phyloP scores from a whole-genome alignment of 345 rosid genomes.

The Ailanthus altissimus region DNA sequence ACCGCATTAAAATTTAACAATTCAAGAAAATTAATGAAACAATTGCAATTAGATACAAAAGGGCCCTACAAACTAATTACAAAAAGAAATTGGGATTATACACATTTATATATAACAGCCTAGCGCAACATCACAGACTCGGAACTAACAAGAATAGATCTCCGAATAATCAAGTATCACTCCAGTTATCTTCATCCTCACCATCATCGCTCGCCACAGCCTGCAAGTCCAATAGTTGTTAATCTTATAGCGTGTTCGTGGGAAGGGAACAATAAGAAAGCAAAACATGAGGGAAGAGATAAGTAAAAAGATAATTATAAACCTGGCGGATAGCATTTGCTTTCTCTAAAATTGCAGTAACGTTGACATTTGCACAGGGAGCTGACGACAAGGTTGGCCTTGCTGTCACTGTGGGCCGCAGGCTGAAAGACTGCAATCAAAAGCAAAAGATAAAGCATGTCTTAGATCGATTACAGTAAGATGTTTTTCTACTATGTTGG shows the following conservation, averaged over 20 bases:
- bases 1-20: conserved; percentile 15
- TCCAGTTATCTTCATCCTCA: conserved; percentile 85
- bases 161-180: conserved; percentile 43
- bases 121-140: conserved; percentile 19
- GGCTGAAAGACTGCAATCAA: conserved; percentile 61
- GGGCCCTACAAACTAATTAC: conserved; percentile 37
- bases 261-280: conserved; percentile 1
- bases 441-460: background rate
- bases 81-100: conserved; percentile 30
- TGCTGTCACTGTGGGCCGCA: conserved; percentile 54
- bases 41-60: conserved; percentile 4
- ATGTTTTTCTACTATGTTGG: no score
- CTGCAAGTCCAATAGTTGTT: conserved; percentile 37
- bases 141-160: conserved; percentile 10
- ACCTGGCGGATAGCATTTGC: conserved; percentile 99
- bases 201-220: conserved; percentile 79
- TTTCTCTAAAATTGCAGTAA: conserved; percentile 83
- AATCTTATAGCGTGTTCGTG: conserved; percentile 3
- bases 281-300: background rate
- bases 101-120: conserved; percentile 28
- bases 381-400: conserved; percentile 44
- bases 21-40: conserved; percentile 29
- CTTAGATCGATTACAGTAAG: background rate
- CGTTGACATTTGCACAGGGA: conserved; percentile 52
- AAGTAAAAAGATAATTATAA: background rate